Evolutionary conservation across 805 yeast species (phyloP).

Genomic region (Candida ascalaphidarum): DNA sequence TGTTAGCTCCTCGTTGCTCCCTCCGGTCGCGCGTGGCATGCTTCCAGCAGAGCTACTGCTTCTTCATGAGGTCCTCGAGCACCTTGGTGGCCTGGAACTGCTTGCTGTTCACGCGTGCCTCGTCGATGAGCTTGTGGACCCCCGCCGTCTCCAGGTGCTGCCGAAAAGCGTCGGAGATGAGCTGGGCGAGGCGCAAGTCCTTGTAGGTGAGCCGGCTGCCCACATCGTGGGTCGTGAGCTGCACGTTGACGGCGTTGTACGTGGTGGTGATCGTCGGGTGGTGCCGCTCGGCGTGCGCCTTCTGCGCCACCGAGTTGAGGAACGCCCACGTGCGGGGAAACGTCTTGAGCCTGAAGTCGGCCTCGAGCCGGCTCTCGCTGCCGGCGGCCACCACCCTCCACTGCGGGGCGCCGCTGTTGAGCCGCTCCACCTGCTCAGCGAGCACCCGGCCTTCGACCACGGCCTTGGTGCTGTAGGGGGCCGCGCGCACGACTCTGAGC

Average conservation of each 20-base stretch:
- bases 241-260: conserved; percentile 48
- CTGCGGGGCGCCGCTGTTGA: no score
- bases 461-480: no score
- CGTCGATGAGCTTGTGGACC: conserved; percentile 1
- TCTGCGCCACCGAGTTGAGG: conserved; percentile 46
- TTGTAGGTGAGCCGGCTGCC: conserved; percentile 39
- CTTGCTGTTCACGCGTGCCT: conserved; percentile 1
- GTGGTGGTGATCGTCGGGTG: conserved; percentile 65
- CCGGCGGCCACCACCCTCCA: conserved; percentile 1
- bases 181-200: conserved; percentile 50
- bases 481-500: no score
- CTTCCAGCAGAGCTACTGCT: no score
- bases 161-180: conserved; percentile 12
- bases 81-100: conserved; percentile 1
- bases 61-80: conserved; percentile 1
- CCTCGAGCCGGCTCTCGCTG: conserved; percentile 11
- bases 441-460: no score
- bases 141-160: conserved; percentile 3
- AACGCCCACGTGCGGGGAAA: conserved; percentile 65
- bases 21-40: no score
- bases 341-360: conserved; percentile 34
- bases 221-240: conserved; percentile 59
- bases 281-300: conserved; percentile 53
- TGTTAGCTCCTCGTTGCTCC: no score
- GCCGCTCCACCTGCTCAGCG: no score